Conservation (phyloP, 306 rosid genomes). For the Arachis stenosperma region DNA sequence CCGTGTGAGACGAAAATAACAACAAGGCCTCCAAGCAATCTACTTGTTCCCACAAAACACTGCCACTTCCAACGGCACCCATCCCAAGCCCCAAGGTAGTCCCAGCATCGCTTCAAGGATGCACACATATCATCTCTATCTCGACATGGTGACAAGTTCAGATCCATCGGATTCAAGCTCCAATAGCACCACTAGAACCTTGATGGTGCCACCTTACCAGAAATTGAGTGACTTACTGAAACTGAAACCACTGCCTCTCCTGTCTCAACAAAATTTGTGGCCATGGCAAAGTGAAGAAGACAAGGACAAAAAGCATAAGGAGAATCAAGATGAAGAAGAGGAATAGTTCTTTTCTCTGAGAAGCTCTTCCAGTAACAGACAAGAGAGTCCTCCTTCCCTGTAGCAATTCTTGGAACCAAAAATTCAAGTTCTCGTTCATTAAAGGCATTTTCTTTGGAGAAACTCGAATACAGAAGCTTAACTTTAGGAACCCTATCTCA, state of each 20-base stretch:
- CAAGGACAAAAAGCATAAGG: background rate
- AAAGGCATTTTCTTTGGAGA: slow-evolving; percentile 39
- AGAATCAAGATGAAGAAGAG: slow-evolving; percentile 21
- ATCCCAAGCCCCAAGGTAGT: slow-evolving; percentile 35
- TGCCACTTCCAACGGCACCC: slow-evolving; percentile 47
- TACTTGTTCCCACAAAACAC: slow-evolving; percentile 60
- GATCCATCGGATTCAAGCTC: slow-evolving; percentile 12
- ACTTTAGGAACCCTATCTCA: slow-evolving; percentile 60
- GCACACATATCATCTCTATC: slow-evolving; percentile 59
- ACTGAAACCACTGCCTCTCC: slow-evolving; percentile 68
- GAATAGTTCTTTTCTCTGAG: slow-evolving; percentile 65
- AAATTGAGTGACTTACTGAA: slow-evolving; percentile 68
- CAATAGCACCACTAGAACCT: slow-evolving; percentile 33
- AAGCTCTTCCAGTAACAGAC: slow-evolving; percentile 56
- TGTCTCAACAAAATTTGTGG: slow-evolving; percentile 52
- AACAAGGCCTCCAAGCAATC: slow-evolving; percentile 53
- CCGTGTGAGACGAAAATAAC: background rate
- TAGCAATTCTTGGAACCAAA: background rate
- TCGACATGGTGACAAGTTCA: slow-evolving; percentile 52
- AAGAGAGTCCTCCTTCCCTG: slow-evolving; percentile 45
- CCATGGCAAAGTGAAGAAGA: slow-evolving; percentile 20
- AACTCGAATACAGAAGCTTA: slow-evolving; percentile 67
- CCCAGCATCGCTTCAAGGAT: slow-evolving; percentile 34
- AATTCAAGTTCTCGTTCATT: slow-evolving; percentile 50
- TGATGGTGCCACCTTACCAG: slow-evolving; percentile 40